These are phyloP conservation scores for Eutrema japonicum DNA, from an alignment of 345 rosid species.

Conservation along the genomic window DNA sequence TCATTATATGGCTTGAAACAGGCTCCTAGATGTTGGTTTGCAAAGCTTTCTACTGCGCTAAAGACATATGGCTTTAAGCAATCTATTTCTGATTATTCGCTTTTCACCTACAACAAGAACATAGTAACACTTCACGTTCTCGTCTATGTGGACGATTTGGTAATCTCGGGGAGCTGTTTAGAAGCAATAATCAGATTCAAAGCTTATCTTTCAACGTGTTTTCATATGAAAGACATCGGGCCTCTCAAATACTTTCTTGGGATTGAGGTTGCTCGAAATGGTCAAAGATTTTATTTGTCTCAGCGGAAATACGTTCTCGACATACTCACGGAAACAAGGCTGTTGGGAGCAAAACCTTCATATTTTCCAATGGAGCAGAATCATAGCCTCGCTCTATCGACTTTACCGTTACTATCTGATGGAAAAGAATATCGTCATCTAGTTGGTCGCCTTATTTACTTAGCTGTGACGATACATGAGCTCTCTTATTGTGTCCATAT, in stretches of 20 bases:
- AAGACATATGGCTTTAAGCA: neutral
- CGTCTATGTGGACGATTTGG: neutral
- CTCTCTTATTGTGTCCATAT: too few relatives aligned
- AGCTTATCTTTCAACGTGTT: neutral
- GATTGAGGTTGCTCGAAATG: neutral
- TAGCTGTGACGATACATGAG: too few relatives aligned
- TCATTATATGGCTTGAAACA: neutral
- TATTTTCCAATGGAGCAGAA: too few relatives aligned
- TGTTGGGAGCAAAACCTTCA: too few relatives aligned
- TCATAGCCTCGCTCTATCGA: too few relatives aligned
- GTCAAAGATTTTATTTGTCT: neutral
- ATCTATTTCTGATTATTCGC: neutral
- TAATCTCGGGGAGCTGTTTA: neutral
- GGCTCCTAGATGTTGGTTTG: constrained; percentile 2
- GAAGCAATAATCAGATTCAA: neutral
- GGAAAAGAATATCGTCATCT: too few relatives aligned
- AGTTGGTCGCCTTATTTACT: too few relatives aligned
- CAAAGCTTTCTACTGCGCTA: neutral
- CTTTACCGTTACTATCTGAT: too few relatives aligned
- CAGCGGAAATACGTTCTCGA: neutral
- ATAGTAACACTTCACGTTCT: neutral
- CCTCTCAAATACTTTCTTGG: neutral
- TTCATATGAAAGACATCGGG: neutral
- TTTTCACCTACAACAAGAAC: neutral
- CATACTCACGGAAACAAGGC: too few relatives aligned